Evolutionary conservation across 495 filamentous ascomycete species (phyloP), one percentile per base, ranked within the genome.

Genomic region (Penicillium bialowiezense): DNA sequence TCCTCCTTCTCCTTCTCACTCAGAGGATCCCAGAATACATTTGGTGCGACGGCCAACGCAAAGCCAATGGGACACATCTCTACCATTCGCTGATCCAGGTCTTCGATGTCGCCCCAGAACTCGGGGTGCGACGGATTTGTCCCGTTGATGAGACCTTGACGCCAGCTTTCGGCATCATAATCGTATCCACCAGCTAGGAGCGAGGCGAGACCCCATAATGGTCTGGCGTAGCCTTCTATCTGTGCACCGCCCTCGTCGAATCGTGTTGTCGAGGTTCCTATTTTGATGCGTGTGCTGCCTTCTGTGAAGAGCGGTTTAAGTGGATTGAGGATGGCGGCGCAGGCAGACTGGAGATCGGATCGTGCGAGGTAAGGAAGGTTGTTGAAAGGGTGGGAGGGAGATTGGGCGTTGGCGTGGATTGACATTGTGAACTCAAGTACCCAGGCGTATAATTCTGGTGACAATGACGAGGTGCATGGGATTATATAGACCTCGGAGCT

Each of bases 71-170:
- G 86, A 56, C 85, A 89, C 78, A 89, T 88, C 62, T 90, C 88
- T 15, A 90, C 87, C 86, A 90, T 90, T n/a, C 87, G 72, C 72
- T 90, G 86, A 53, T 90, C 87, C 45, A 82, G 77, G 59, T 88
- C 85, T 52, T 82, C 73, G 44, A 85, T 82, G 31, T 78, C 78
- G 5, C 86, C 86, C 86, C 87, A 91, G 56, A 81, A 90, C 68
- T 90, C 86, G 0, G 76, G 69, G 51, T 72, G 73, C 32, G 76
- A 68, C 1, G 84, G 84, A 48, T 90, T 80, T 0, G 84, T 88
- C 0, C 86, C 87, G 15, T 80, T 75, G 33, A 76, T 78, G 33
- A 90, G 72, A 10, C 88, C 87, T 33, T 81, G 69, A 12, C 86
- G 73, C 82, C 81, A 91, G 60, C 79, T 77, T 28, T 78, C 66